Evolutionary conservation across 2,329 filamentous ascomycete genomes (phyloP).

Genomic region (Ophiostoma angusticollis): DNA sequence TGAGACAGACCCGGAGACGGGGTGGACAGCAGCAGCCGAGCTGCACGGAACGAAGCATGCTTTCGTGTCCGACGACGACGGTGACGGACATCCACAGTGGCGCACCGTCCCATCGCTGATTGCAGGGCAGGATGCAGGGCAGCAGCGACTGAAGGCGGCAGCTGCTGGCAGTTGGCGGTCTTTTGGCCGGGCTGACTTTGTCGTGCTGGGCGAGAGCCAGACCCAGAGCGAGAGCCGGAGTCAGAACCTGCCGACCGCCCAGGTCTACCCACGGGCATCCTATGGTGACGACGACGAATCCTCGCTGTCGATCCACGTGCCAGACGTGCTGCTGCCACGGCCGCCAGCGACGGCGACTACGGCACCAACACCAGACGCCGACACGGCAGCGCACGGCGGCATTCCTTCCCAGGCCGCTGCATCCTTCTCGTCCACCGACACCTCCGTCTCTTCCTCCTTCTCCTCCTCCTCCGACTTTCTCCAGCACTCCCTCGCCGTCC

Average conservation of each 20-base stretch:
- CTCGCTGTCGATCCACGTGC: constrained; percentile 22
- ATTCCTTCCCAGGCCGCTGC: constrained; percentile 36
- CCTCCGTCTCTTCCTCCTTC: no score
- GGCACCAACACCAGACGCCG: no score
- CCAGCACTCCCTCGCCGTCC: constrained; percentile 60
- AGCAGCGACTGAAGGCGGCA: neutral
- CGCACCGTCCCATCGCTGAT: neutral
- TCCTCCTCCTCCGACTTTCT: no score
- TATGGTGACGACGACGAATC: no score
- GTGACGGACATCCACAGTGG: constrained; percentile 16
- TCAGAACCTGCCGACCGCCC: constrained; percentile 26
- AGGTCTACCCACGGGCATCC: no score
- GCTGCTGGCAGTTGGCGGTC: no score
- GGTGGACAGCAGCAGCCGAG: constrained; percentile 36
- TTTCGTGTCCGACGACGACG: constrained; percentile 27
- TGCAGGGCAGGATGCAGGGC: neutral
- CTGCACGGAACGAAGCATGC: no score
- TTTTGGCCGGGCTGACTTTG: neutral
- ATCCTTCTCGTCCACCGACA: no score
- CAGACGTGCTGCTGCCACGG: constrained; percentile 22
- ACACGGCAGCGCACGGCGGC: constrained; percentile 16
- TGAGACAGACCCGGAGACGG: constrained; percentile 13
- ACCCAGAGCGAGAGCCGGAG: neutral
- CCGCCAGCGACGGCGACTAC: constrained; percentile 20
- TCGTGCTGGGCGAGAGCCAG: neutral